Evolutionary conservation across 2,329 filamentous ascomycete species (phyloP).

Genomic region (Tolypocladium cylindrosporum): DNA sequence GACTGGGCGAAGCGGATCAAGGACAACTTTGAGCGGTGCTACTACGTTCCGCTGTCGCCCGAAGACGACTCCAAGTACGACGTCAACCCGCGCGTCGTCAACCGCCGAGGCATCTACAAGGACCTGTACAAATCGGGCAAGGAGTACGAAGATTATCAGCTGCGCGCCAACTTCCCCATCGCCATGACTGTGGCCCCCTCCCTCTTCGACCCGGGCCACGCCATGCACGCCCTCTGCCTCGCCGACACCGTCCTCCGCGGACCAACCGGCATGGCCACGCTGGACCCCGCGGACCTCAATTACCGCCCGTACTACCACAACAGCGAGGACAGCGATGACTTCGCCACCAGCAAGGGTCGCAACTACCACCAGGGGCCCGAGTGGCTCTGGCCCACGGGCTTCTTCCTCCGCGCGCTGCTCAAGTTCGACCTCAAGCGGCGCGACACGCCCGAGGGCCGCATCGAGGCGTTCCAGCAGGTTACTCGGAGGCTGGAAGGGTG

Average conservation of each 20-base stretch:
- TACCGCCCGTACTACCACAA: slow-evolving; percentile 95
- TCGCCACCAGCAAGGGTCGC: slow-evolving; percentile 82
- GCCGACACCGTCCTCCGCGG: slow-evolving; percentile 74
- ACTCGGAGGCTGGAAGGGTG: slow-evolving; percentile 73
- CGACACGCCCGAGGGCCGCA: slow-evolving; percentile 48
- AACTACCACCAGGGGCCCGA: slow-evolving; percentile 99
- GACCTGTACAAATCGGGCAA: slow-evolving; percentile 90
- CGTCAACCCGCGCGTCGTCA: slow-evolving; percentile 68
- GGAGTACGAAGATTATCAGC: slow-evolving; percentile 94
- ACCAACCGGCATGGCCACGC: slow-evolving; percentile 88
- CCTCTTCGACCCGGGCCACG: slow-evolving; percentile 71
- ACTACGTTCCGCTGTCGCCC: slow-evolving; percentile 66
- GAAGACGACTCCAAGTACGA: slow-evolving; percentile 69
- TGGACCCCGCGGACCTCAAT: slow-evolving; percentile 85
- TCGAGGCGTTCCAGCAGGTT: slow-evolving; percentile 91
- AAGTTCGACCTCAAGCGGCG: slow-evolving; percentile 78
- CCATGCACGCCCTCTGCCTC: slow-evolving; percentile 67
- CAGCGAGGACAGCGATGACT: slow-evolving; percentile 84
- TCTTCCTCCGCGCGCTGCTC: slow-evolving; percentile 83
- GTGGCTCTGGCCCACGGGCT: slow-evolving; percentile 96
- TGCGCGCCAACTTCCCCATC: slow-evolving; percentile 88
- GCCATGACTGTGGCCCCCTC: slow-evolving; percentile 90
- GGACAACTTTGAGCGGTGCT: slow-evolving; percentile 82
- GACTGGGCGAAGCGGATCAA: slow-evolving; percentile 77
- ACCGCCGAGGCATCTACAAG: slow-evolving; percentile 95